Evolutionary conservation across 768 basidiomycete genomes (phyloP).

Genomic region (Albatrellus ellisii): DNA sequence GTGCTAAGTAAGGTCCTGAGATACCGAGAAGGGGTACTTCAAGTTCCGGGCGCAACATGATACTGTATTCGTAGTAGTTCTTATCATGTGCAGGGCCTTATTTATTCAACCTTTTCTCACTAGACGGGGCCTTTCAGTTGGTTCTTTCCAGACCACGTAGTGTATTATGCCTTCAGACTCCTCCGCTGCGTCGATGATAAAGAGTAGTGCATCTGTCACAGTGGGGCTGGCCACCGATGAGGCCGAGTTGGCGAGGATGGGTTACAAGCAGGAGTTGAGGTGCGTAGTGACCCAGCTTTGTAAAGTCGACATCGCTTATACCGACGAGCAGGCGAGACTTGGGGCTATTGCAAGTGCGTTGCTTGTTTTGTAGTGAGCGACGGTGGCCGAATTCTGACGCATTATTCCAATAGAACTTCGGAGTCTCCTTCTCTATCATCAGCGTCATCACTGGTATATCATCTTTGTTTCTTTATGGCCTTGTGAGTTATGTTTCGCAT

Average conservation of each 20-base stretch:
- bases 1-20: too few species aligned
- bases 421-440: slow-evolving; percentile 67
- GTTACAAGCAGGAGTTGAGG: slow-evolving; percentile 60
- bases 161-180: too few species aligned
- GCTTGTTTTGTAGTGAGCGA: too few species aligned
- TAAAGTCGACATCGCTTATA: not conserved
- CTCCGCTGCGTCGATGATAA: too few species aligned
- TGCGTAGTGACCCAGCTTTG: slow-evolving; percentile 19
- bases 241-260: slow-evolving; percentile 52
- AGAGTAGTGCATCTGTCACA: not conserved
- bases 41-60: too few species aligned
- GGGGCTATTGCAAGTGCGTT: slow-evolving; percentile 42
- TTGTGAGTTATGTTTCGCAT: slow-evolving; percentile 29
- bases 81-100: too few species aligned
- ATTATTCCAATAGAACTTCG: slow-evolving; percentile 66
- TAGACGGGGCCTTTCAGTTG: too few species aligned
- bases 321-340: slow-evolving; percentile 37
- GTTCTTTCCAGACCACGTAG: too few species aligned
- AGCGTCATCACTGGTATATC: slow-evolving; percentile 62
- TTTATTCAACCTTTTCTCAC: too few species aligned
- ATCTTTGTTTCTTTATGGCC: slow-evolving; percentile 53
- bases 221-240: slow-evolving; percentile 34
- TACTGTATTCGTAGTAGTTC: too few species aligned
- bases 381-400: too few species aligned
- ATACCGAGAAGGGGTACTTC: too few species aligned